phyloP scores from a whole-genome alignment of 2,329 filamentous ascomycete genomes.

The Neopestalotiopsis clavispora region DNA sequence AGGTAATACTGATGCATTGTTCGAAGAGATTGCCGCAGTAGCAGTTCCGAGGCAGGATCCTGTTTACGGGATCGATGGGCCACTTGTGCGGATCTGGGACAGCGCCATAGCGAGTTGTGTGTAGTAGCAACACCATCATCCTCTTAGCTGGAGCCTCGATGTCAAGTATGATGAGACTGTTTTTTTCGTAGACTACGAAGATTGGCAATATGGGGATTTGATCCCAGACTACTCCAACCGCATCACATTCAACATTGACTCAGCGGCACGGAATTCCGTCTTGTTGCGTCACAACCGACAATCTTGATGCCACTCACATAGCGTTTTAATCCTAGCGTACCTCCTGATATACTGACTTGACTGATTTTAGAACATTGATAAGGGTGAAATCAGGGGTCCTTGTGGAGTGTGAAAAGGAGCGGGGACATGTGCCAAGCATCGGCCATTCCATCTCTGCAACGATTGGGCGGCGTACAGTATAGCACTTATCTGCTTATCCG shows the following conservation, averaged over 20 bases:
- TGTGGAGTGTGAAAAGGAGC: neutral
- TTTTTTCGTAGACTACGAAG: neutral
- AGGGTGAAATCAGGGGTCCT: neutral
- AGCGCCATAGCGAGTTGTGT: neutral
- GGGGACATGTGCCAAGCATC: neutral
- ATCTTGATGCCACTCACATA: neutral
- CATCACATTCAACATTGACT: neutral
- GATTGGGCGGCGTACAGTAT: neutral
- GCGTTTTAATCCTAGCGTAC: neutral
- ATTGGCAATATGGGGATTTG: neutral
- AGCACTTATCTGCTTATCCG: neutral
- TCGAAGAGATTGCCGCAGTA: conserved; percentile 8
- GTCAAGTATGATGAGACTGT: neutral
- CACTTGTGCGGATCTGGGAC: conserved; percentile 3
- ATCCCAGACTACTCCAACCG: neutral
- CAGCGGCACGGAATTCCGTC: conserved; percentile 1
- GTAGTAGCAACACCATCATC: neutral
- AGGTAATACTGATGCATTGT: neutral
- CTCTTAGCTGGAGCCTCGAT: neutral
- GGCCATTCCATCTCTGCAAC: neutral
- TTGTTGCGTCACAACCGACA: neutral
- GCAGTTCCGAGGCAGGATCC: neutral
- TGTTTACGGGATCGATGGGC: neutral
- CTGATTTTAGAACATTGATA: neutral
- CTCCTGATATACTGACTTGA: neutral